Conservation (phyloP, 2,329 filamentous ascomycete species). For the Drechslera avenae region DNA sequence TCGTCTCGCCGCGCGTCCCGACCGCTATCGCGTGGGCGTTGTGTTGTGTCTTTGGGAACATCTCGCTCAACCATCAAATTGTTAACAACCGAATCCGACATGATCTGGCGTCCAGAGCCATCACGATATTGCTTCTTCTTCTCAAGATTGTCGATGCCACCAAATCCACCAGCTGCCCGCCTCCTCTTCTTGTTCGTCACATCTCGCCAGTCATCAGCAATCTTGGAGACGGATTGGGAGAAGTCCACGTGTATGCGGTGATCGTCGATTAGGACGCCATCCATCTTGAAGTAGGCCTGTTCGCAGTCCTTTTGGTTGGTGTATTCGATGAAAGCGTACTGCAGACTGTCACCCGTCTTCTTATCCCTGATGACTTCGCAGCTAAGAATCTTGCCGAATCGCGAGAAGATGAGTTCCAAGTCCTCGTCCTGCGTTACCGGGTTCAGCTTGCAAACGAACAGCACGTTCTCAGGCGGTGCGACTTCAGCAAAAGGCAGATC, state of each 20-base stretch:
- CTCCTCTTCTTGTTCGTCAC: conserved; percentile 81
- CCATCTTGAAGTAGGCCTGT: conserved; percentile 98
- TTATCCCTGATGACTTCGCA: conserved; percentile 96
- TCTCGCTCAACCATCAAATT: conserved; percentile 39
- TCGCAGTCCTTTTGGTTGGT: conserved; percentile 92
- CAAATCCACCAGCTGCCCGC: conserved; percentile 73
- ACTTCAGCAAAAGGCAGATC: conserved; percentile 97
- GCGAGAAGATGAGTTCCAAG: conserved; percentile 92
- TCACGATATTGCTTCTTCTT: conserved; percentile 81
- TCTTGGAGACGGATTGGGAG: conserved; percentile 86
- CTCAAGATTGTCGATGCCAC: conserved; percentile 85
- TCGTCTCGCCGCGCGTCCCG: conserved; percentile 49
- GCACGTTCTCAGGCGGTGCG: conserved; percentile 92
- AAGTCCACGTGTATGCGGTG: conserved; percentile 98
- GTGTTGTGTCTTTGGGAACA: conserved; percentile 15
- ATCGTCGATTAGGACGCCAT: conserved; percentile 94
- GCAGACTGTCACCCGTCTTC: conserved; percentile 90
- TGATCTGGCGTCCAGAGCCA: conserved; percentile 34
- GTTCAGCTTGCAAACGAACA: conserved; percentile 98
- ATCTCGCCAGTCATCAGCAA: conserved; percentile 88
- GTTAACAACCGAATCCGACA: conserved; percentile 41
- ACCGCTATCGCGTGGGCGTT: conserved; percentile 13
- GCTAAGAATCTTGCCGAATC: conserved; percentile 91
- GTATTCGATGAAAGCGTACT: conserved; percentile 98
- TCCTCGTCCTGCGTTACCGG: conserved; percentile 95